These are phyloP conservation scores for Aeschynomene evenia DNA, from an alignment of 306 rosid genomes.

Conservation along the genomic window DNA sequence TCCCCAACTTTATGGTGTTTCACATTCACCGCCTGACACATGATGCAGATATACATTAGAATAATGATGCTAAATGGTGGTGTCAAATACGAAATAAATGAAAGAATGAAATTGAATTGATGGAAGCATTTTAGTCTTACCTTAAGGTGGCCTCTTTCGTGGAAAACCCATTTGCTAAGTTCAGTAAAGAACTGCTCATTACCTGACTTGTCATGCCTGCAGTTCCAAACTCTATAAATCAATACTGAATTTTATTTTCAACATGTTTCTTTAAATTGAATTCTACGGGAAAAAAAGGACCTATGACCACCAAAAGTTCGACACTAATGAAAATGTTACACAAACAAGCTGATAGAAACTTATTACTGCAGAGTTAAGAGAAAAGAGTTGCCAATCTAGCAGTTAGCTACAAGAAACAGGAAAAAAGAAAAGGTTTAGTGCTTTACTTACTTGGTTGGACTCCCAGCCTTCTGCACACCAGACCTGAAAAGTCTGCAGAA, in stretches of 20 bases:
- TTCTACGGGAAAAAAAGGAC: background rate
- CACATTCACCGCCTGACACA: slow-evolving; percentile 66
- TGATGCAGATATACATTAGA: slow-evolving; percentile 19
- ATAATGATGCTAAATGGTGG: slow-evolving; percentile 13
- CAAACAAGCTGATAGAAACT: slow-evolving; percentile 9
- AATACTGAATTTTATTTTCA: background rate
- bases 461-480: slow-evolving; percentile 83
- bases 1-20: slow-evolving; percentile 86
- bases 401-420: slow-evolving; percentile 4
- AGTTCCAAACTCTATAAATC: slow-evolving; percentile 7
- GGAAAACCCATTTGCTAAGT: slow-evolving; percentile 95
- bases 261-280: background rate
- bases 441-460: slow-evolving; percentile 67
- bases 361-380: background rate
- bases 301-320: background rate
- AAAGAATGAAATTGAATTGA: slow-evolving; percentile 15
- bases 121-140: slow-evolving; percentile 40
- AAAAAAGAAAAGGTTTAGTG: background rate
- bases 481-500: slow-evolving; percentile 79
- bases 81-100: slow-evolving; percentile 18
- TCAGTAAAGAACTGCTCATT: slow-evolving; percentile 86
- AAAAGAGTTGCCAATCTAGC: background rate
- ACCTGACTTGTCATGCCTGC: slow-evolving; percentile 83
- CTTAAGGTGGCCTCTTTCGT: slow-evolving; percentile 97
- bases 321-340: background rate